A percentile compares a stretch with the other conserved stretches of the same genome.
Evolutionary conservation across 2,329 filamentous ascomycete genomes (phyloP).

Genomic region (Fusarium sp.): DNA sequence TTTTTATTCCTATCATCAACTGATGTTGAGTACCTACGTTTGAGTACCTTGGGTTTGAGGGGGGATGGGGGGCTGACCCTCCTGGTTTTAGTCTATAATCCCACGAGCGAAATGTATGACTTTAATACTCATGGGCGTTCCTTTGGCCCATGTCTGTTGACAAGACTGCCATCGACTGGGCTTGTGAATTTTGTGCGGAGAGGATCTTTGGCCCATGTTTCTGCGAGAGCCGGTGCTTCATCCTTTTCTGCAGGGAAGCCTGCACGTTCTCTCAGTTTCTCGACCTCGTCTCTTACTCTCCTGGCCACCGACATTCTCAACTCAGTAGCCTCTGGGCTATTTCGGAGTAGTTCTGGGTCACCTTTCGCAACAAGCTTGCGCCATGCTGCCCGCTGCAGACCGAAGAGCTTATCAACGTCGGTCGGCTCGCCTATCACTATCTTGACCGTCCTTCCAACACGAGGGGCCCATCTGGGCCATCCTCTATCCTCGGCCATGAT

Average conservation of each 20-base stretch:
- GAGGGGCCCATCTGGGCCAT: constrained; percentile 84
- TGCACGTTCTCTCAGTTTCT: constrained; percentile 76
- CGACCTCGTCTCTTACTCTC: constrained; percentile 80
- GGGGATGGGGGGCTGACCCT: constrained; percentile 5
- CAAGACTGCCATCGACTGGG: constrained; percentile 62
- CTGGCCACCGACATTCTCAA: constrained; percentile 79
- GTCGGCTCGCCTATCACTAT: constrained; percentile 83
- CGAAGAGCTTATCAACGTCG: constrained; percentile 78
- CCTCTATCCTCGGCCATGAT: constrained; percentile 86
- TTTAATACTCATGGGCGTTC: constrained; percentile 13
- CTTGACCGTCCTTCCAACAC: constrained; percentile 73
- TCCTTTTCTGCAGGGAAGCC: constrained; percentile 83
- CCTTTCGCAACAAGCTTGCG: constrained; percentile 65
- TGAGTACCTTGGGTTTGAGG: background rate
- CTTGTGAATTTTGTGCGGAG: constrained; percentile 60
- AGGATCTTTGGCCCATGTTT: constrained; percentile 76
- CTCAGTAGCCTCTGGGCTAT: constrained; percentile 71
- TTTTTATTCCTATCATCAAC: constrained; percentile 7
- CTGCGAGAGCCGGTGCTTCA: constrained; percentile 76
- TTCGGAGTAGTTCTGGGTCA: constrained; percentile 57
- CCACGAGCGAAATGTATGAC: constrained; percentile 26
- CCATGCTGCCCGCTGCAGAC: constrained; percentile 80
- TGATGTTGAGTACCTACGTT: constrained; percentile 18
- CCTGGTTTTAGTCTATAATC: constrained; percentile 10
- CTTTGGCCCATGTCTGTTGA: constrained; percentile 50